phyloP scores from a whole-genome alignment of 768 basidiomycete genomes.

The Podaxis rugospora region DNA sequence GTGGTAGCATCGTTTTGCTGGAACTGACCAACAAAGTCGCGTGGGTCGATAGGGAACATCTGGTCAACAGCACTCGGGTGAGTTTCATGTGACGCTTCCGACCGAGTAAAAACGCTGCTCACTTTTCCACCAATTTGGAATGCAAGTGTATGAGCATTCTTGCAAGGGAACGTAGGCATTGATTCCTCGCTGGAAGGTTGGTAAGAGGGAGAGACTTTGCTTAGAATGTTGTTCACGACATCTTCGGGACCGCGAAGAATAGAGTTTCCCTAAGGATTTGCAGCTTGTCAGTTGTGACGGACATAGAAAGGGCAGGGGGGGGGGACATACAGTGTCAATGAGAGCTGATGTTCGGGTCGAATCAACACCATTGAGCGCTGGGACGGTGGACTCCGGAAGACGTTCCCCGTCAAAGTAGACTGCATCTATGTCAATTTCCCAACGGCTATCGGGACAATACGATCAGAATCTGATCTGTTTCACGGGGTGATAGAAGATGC shows the following conservation, averaged over 20 bases:
- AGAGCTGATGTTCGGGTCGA: conserved; percentile 46
- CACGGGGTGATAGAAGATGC: neutral
- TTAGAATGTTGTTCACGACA: conserved; percentile 48
- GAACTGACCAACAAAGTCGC: conserved; percentile 54
- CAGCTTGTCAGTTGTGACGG: neutral
- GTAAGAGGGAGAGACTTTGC: conserved; percentile 32
- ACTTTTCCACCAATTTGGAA: conserved; percentile 64
- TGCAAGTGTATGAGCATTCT: conserved; percentile 46
- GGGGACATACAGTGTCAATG: conserved; percentile 52
- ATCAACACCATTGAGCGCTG: conserved; percentile 28
- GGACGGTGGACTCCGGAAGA: conserved; percentile 48
- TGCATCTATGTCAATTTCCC: conserved; percentile 66
- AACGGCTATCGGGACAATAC: conserved; percentile 28
- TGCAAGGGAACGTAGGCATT: conserved; percentile 40
- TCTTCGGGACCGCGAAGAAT: conserved; percentile 66
- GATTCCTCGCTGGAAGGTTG: conserved; percentile 20
- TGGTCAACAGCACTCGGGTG: conserved; percentile 11
- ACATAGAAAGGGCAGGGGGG: neutral
- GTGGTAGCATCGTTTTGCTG: conserved; percentile 29
- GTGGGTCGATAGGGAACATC: conserved; percentile 66
- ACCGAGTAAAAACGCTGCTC: neutral
- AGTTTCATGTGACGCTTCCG: neutral
- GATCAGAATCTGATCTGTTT: neutral
- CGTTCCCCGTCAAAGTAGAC: conserved; percentile 60
- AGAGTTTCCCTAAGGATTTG: conserved; percentile 54